A percentile compares a stretch with the other conserved stretches of the same genome.
These are phyloP conservation scores for Jatropha podagrica DNA, from an alignment of 441 rosid species.

Conservation along the genomic window DNA sequence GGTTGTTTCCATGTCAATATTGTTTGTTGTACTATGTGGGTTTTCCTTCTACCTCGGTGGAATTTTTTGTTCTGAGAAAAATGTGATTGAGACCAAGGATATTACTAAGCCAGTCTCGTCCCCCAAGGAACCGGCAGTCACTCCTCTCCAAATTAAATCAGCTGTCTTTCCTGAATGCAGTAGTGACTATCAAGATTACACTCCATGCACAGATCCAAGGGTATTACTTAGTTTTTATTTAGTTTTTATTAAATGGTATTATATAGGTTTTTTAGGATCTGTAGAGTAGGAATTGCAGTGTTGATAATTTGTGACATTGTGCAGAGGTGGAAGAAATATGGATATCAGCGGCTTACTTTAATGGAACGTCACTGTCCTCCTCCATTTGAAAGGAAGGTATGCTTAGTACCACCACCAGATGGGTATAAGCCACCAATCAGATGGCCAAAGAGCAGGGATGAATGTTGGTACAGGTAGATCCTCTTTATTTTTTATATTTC, in stretches of 20 bases:
- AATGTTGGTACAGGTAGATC: conserved; percentile 96
- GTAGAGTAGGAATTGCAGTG: neutral
- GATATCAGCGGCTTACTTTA: conserved; percentile 74
- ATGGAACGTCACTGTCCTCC: conserved; percentile 99
- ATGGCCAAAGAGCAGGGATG: conserved; percentile 91
- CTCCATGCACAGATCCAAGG: conserved; percentile 97
- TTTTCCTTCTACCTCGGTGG: conserved; percentile 92
- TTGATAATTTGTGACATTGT: conserved; percentile 21
- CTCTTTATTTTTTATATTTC: neutral
- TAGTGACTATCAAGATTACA: conserved; percentile 81
- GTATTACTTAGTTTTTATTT: conserved; percentile 32
- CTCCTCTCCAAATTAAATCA: conserved; percentile 59
- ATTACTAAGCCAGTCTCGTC: conserved; percentile 46
- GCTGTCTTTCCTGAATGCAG: conserved; percentile 76
- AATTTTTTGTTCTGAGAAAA: conserved; percentile 68
- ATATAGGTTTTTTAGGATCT: neutral
- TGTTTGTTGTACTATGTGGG: conserved; percentile 61
- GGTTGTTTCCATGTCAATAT: conserved; percentile 51
- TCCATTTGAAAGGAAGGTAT: conserved; percentile 77
- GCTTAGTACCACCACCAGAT: conserved; percentile 90
- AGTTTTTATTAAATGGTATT: neutral
- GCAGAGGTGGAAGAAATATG: conserved; percentile 96
- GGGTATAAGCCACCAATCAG: conserved; percentile 89
- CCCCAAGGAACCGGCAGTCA: conserved; percentile 42
- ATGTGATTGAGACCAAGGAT: conserved; percentile 32